Evolutionary conservation across 2,329 filamentous ascomycete genomes (phyloP), one percentile per base, ranked within the genome.

Genomic region (Trichoderma asperellum): DNA sequence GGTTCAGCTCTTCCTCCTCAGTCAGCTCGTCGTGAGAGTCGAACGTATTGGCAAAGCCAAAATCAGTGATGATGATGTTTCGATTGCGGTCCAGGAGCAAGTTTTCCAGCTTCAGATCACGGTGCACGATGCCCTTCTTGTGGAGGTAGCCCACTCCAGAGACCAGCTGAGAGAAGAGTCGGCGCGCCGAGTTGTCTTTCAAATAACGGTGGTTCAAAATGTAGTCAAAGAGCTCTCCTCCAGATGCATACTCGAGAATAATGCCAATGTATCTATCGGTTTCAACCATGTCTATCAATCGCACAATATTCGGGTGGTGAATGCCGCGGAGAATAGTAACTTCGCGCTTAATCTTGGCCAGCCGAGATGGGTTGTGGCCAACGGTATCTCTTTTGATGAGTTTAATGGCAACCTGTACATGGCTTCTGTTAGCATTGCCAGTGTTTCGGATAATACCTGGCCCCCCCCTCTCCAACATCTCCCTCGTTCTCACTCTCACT

Each of bases 1-100:
- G 83, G 72, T 94, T 92, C 75, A 93, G 88, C 80, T 98, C 96
- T 73, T 97, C 92, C 70, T 97, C 94, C 70, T 97, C 93, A 5
- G 88, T 89, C 49, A 99, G 86, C 78, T 97, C 94, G 77, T 99
- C 96, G 43, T 85, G 83, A 0, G 96, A 89, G 77, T 97, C 92
- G 77, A 99, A 99, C 0, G 94, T 98, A 81, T 99, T 99, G 74
- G 96, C 96, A 79, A 99, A 99, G 21, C 96, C 96, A 81, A 99
- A 99, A 81, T 99, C 96, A 18, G 96, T 99, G 77, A 99, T 99
- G 82, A 99, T 99, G 77, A 99, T 98, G 83, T 99, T 99, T 72
- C 94, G 91, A 78, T 99, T 97, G 72, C 95, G 91, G 81, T 99
- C 96, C 63, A 99, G 86, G 47, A 99, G 86, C 75, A 99, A 80